Conservation (phyloP, 352 stramenopile species). For the Globisporangium barbulae region DNA sequence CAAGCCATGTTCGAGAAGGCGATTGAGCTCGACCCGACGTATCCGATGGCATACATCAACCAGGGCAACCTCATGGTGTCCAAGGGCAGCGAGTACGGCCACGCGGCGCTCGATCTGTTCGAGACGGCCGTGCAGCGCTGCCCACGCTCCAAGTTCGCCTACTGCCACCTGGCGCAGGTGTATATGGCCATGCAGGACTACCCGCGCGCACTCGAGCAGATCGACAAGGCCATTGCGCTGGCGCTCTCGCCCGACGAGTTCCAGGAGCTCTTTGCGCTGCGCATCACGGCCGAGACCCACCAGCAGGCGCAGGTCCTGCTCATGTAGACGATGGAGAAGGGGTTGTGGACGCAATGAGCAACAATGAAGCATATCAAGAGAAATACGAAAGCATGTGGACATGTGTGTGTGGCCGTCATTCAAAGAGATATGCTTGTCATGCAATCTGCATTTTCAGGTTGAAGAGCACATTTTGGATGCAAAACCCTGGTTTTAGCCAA, state of each 20-base stretch:
- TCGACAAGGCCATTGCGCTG: conserved; percentile 70
- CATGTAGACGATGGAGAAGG: conserved; percentile 25
- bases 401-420: too few species aligned
- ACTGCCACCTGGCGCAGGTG: conserved; percentile 79
- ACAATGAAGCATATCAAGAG: background rate
- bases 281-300: conserved; percentile 75
- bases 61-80: conserved; percentile 78
- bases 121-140: conserved; percentile 77
- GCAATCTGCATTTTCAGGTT: too few species aligned
- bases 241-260: conserved; percentile 75
- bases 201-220: conserved; percentile 72
- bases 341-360: background rate
- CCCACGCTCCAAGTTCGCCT: conserved; percentile 79
- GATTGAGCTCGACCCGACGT: conserved; percentile 72
- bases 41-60: conserved; percentile 88
- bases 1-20: conserved; percentile 82
- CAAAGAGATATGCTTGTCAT: too few species aligned
- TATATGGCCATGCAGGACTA: conserved; percentile 88
- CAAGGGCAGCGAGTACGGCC: conserved; percentile 65
- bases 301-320: conserved; percentile 64
- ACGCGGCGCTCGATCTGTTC: conserved; percentile 69
- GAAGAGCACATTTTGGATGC: too few species aligned
- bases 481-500: too few species aligned
- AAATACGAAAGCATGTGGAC: background rate
- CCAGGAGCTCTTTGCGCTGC: conserved; percentile 75